These are phyloP conservation scores for Paramyrothecium sp. DNA, from an alignment of 2,329 filamentous ascomycete genomes.

Conservation along the genomic window DNA sequence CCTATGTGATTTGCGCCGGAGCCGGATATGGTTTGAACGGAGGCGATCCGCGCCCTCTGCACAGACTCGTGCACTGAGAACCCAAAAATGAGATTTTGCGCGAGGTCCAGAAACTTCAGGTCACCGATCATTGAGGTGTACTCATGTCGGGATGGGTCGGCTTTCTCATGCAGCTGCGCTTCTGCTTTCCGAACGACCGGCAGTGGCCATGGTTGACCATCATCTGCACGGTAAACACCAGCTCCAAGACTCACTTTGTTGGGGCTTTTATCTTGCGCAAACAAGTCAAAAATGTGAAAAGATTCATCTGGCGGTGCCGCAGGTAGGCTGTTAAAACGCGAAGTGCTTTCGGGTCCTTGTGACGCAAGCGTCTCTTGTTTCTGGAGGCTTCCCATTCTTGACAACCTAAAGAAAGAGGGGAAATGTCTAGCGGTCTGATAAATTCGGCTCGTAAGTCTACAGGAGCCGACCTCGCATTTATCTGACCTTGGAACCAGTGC, in stretches of 20 bases:
- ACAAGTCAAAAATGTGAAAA: neutral
- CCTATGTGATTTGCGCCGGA: constrained; percentile 32
- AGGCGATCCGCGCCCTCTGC: constrained; percentile 12
- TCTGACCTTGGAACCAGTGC: no score
- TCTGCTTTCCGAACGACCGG: neutral
- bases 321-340: neutral
- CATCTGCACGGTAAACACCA: neutral
- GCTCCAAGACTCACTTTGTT: neutral
- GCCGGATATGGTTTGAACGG: constrained; percentile 32
- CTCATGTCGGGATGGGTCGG: neutral
- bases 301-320: neutral
- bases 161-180: neutral
- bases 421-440: no score
- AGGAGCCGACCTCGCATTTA: no score
- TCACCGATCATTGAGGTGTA: neutral
- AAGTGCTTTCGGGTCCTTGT: neutral
- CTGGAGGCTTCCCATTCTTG: neutral
- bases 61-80: neutral
- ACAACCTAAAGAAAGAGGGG: no score
- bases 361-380: neutral
- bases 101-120: neutral
- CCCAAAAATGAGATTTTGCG: neutral
- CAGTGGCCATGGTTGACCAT: neutral
- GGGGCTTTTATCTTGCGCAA: neutral
- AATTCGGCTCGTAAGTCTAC: no score